Percentiles rank a stretch among this genome's conserved stretches.
Evolutionary conservation across 2,329 filamentous ascomycete genomes (phyloP).

Genomic region (Neonectria coccinea): DNA sequence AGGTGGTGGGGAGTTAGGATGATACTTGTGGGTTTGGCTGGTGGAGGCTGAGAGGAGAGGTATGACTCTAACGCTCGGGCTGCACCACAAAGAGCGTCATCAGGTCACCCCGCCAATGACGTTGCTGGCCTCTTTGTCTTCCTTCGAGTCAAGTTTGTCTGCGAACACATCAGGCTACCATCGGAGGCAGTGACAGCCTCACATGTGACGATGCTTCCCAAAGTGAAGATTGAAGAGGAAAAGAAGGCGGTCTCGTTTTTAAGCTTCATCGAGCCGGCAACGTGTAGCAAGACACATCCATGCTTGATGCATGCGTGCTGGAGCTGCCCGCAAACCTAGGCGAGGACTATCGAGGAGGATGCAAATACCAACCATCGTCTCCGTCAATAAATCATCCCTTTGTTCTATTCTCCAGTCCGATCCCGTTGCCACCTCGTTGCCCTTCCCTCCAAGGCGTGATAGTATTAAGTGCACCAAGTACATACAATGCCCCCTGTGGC

Average conservation of each 20-base stretch:
- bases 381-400: background rate
- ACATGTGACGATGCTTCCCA: background rate
- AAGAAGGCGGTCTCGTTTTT: background rate
- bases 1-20: background rate
- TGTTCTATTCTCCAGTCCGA: background rate
- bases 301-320: background rate
- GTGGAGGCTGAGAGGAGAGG: background rate
- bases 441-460: too few species aligned
- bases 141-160: background rate
- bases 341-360: background rate
- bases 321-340: background rate
- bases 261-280: background rate
- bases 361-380: background rate
- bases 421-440: background rate
- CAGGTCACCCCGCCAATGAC: conserved; percentile 49
- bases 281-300: background rate
- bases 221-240: background rate
- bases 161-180: background rate
- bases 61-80: conserved; percentile 9
- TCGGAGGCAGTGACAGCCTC: background rate
- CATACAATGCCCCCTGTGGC: background rate
- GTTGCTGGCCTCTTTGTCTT: conserved; percentile 36
- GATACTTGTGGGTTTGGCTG: background rate
- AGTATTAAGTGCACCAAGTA: background rate
- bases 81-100: conserved; percentile 26